Evolutionary conservation across 78 protist genomes (phyloP), one percentile per base, ranked within the genome.

Genomic region (Protostelium mycophagum): DNA sequence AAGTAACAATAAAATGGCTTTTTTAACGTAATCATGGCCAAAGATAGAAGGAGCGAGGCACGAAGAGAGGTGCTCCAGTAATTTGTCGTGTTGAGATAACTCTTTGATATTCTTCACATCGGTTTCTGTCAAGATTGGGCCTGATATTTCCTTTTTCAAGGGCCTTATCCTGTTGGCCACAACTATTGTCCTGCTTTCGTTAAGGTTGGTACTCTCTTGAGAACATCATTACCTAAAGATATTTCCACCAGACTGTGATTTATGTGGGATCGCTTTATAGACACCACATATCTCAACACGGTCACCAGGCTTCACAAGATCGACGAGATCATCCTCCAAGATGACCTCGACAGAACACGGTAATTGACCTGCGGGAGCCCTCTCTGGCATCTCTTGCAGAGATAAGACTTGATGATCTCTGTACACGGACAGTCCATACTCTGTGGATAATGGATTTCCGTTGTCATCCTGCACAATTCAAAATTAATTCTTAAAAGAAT

Each of bases 11-110:
- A 99, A 87, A 28, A 99, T 1, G n/a, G 98, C 98, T 37, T 86
- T 83, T 90, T 99, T 99, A 28, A 97, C 91, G 28, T 88, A n/a
- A 35, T 92, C 94, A 84, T 97, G 99, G 36, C 99, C 99, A 86
- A n/a, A 98, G 63, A 98, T 98, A 10, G 99, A 98, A 1, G 99
- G 99, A 31, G 99, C 99, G 5, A 99, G 38, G 31, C 99, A 96
- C 0, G 85, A 35, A 28, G 99, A 28, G 10, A 99, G 85, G 28
- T 85, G 28, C 29, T 93, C 92, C 37, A 97, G 36, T 9, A 93
- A 16, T 83, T 94, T 85, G 0, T 28, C 51, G 28, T 38, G 1
- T 36, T 63, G 5, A 5, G 96, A 28, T 28, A 96, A 1, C 34
- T 28, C 28, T 84, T 38, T 38, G 83, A 98, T 95, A 85, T 89